Evolutionary conservation across 1,284 basidiomycete genomes (phyloP).

Genomic region (Exobasidium rhododendri): DNA sequence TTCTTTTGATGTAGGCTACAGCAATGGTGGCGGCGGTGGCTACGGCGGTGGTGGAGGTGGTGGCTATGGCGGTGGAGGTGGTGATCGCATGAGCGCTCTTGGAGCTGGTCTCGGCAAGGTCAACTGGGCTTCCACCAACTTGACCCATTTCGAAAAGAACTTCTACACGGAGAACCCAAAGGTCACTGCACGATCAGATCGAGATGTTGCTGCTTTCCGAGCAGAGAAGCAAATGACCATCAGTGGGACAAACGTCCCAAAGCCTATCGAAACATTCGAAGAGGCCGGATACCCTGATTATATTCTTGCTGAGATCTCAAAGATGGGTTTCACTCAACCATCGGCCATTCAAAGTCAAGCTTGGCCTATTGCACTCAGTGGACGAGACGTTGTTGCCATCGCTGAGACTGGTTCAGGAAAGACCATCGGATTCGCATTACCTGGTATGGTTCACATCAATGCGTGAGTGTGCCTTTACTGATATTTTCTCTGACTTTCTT

Average conservation of each 20-base stretch:
- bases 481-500: not conserved
- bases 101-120: slow-evolving; percentile 78
- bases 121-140: slow-evolving; percentile 72
- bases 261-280: slow-evolving; percentile 86
- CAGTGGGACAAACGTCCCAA: slow-evolving; percentile 81
- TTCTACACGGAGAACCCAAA: slow-evolving; percentile 93
- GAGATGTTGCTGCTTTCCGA: slow-evolving; percentile 84
- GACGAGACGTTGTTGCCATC: slow-evolving; percentile 91
- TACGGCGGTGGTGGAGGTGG: slow-evolving; percentile 29
- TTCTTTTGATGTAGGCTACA: slow-evolving; percentile 57
- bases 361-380: slow-evolving; percentile 94
- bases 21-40: slow-evolving; percentile 33
- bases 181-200: slow-evolving; percentile 73
- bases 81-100: slow-evolving; percentile 78
- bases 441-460: slow-evolving; percentile 99
- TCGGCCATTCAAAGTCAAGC: slow-evolving; percentile 97
- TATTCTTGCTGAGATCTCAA: slow-evolving; percentile 84
- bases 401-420: slow-evolving; percentile 63
- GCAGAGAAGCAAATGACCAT: slow-evolving; percentile 83
- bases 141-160: slow-evolving; percentile 75
- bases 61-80: slow-evolving; percentile 53
- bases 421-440: slow-evolving; percentile 95
- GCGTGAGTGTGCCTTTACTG: slow-evolving; percentile 59
- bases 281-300: slow-evolving; percentile 96
- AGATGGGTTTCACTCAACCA: slow-evolving; percentile 83